Percentiles rank a stretch among this genome's conserved stretches.
These are phyloP conservation scores for Fusarium sp. DNA, from an alignment of 2,329 filamentous ascomycete species.

Conservation along the genomic window DNA sequence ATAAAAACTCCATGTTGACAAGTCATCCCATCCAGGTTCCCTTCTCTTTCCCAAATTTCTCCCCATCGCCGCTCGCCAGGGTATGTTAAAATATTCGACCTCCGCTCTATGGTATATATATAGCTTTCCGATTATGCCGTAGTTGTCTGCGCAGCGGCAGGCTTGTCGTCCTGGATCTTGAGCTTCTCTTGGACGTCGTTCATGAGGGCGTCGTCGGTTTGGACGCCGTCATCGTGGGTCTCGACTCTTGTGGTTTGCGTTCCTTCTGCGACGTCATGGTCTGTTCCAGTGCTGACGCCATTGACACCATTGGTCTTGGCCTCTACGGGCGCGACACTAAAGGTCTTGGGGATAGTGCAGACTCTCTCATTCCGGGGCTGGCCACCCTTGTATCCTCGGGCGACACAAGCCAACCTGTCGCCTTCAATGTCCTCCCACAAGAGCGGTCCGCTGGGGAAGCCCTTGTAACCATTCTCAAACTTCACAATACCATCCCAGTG, in stretches of 20 bases:
- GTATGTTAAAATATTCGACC: conserved; percentile 26
- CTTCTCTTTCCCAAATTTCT: background rate
- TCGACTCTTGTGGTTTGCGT: conserved; percentile 43
- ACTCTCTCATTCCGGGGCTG: conserved; percentile 60
- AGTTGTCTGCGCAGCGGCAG: conserved; percentile 18
- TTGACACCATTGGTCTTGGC: conserved; percentile 1
- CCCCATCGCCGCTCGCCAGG: conserved; percentile 7
- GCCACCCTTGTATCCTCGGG: conserved; percentile 61
- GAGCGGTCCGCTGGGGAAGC: conserved; percentile 68
- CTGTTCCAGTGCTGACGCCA: conserved; percentile 9
- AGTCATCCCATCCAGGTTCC: background rate
- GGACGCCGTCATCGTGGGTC: conserved; percentile 42
- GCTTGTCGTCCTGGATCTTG: conserved; percentile 44
- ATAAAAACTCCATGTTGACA: conserved; percentile 10
- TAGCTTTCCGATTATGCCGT: conserved; percentile 14
- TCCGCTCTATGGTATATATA: conserved; percentile 20
- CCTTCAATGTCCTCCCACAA: conserved; percentile 64
- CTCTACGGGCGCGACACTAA: conserved; percentile 16
- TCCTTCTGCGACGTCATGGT: conserved; percentile 36
- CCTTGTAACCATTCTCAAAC: conserved; percentile 65
- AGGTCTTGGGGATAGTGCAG: conserved; percentile 63
- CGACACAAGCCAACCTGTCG: conserved; percentile 64
- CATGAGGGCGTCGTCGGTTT: conserved; percentile 45
- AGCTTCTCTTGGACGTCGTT: conserved; percentile 50
- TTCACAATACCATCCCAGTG: conserved; percentile 60